Evolutionary conservation across 148 eudicot species (phyloP), one percentile per base, ranked within the genome.

Genomic region (Silene uniflora): DNA sequence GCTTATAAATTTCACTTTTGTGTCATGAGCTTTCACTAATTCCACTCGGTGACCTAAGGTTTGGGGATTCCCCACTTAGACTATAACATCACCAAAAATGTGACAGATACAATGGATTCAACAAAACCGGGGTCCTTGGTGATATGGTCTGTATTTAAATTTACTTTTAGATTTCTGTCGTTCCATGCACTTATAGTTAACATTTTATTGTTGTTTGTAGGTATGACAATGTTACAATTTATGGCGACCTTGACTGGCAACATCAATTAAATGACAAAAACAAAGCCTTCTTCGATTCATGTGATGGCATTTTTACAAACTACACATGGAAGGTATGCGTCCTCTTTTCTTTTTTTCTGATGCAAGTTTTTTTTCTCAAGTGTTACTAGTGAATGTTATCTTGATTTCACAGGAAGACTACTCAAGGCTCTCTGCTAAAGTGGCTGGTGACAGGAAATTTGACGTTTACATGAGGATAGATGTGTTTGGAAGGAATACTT

Each of bases 391-490:
- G 52, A 47, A 56, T 32, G 4, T 77, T 42, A 59, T 72, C 13
- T 80, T 25, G 52, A 47, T 69, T 59, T 62, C 69, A 66, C 93
- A 94, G 98, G 90, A 86, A 83, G 78, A 81, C 80, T 84, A 82
- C 80, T 92, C 96, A 64, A 88, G 85, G 83, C 84, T 62, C 55
- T 94, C 97, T 52, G 97, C 98, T 82, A 70, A 64, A 11, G 87
- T 85, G 83, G 98, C 98, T 77, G 97, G 93, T 74, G 85, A 88
- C 55, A 84, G 98, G 82, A 91, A 89, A 80, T 90, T 80, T 70
- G 97, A 94, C 61, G 91, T 94, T 44, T 94, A 89, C 84, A 83
- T 89, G 97, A 97, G 98, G 39, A 89, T 94, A 73, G 98, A 94
- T 86, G 96, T 91, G 59, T 94, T 92, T 72, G 96, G 97, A 63